Evolutionary conservation across 805 yeast genomes (phyloP), one percentile per base, ranked within the genome.

Genomic region (Wickerhamiella lipophila): DNA sequence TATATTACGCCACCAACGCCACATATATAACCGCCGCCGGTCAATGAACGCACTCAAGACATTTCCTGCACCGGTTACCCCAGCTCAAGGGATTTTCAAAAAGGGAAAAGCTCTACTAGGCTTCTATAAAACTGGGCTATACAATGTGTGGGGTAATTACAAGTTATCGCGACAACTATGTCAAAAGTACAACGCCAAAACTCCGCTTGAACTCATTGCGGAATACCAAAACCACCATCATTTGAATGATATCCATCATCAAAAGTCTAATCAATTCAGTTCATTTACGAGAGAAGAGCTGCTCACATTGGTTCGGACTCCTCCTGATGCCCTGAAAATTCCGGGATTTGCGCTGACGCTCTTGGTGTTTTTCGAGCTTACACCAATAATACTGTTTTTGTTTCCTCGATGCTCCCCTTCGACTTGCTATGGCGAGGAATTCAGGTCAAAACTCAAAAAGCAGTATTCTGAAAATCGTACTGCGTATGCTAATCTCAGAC

Each of bases 341-440:
- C 85, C 85, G 3, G 25, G 70, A n/a, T 80, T 80, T 65, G 81
- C 73, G 0, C 56, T 74, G 1, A 55, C 78, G 1, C 72, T 77
- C 51, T 61, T 72, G n/a, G 56, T 78, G 1, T 72, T 76, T 52
- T 76, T 76, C 58, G 86, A 80, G 55, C 54, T 67, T 44, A 76
- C 83, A 0, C 76, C 83, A 1, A 42, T 75, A 0, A 52, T 79
- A 6, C 71, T 80, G 51, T 71, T 68, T 49, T 51, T 66, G 1
- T 63, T 78, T 43, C 86, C 87, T 0, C 69, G 69, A 36, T 55
- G 79, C 12, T 70, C 80, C 3, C 87, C 85, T 0, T 72, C 71
- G 52, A 79, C 83, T 0, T 79, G 85, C 61, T 57, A 45, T 41
- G 51, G 58, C 2, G 45, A 13, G 16, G 12, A 46, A 5, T 52